Percentiles rank a stretch among this genome's conserved stretches.
phyloP scores from a whole-genome alignment of 257 asterid species.

The Salvia splendens region DNA sequence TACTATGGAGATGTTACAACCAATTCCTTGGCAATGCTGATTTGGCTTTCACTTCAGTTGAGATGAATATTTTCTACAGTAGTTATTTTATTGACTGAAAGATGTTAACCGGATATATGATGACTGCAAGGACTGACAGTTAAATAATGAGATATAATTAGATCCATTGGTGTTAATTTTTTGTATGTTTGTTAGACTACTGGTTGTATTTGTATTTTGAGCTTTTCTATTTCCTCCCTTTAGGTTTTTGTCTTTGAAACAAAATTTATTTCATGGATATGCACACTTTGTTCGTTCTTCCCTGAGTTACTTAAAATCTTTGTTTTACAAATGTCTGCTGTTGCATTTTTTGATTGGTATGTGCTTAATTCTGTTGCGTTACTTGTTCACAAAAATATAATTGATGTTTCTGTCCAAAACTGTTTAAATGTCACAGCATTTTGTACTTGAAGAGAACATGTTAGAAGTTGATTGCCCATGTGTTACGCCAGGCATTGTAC shows the following conservation, averaged over 20 bases:
- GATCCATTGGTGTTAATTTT: neutral
- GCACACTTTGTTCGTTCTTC: neutral
- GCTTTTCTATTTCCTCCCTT: neutral
- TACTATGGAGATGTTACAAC: constrained; percentile 1
- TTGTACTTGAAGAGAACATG: constrained; percentile 75
- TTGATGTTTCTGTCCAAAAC: neutral
- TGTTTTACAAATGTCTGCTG: neutral
- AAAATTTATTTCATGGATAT: neutral
- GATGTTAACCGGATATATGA: neutral
- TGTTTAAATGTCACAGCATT: constrained; percentile 51
- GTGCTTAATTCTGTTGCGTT: neutral
- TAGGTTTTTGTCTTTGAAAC: neutral
- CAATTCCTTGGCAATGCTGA: neutral
- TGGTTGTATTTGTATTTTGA: neutral
- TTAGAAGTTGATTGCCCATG: constrained; percentile 79
- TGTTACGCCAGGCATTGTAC: constrained; percentile 70
- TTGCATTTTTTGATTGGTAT: neutral
- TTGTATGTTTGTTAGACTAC: neutral
- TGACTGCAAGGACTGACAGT: neutral
- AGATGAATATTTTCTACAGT: neutral
- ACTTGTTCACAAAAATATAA: neutral
- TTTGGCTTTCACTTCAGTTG: neutral
- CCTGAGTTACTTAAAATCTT: neutral
- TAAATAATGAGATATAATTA: neutral
- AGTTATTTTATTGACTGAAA: neutral